These are phyloP conservation scores for Vaccinium myrtillus DNA, from an alignment of 148 eudicot species.

Conservation along the genomic window DNA sequence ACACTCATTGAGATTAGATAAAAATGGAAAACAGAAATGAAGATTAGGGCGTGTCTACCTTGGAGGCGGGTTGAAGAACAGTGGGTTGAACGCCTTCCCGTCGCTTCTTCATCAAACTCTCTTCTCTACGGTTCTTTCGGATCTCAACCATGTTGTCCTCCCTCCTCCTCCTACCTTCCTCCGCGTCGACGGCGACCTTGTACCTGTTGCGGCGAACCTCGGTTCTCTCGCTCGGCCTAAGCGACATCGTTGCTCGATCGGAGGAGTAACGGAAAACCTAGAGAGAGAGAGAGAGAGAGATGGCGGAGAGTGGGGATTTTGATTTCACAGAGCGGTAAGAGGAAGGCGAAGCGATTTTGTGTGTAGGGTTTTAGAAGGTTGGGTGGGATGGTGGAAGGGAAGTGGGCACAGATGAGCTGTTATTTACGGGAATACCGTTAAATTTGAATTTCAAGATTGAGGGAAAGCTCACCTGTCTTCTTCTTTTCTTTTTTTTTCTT, in stretches of 20 bases:
- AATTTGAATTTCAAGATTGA: not conserved
- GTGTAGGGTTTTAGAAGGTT: conserved; percentile 6
- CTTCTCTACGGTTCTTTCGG: conserved; percentile 37
- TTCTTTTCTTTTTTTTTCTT: no score
- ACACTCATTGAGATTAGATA: not conserved
- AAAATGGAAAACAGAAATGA: not conserved
- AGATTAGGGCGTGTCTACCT: conserved; percentile 18
- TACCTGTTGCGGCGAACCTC: conserved; percentile 38
- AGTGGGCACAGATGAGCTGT: not conserved
- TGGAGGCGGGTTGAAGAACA: conserved; percentile 23
- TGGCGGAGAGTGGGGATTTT: not conserved
- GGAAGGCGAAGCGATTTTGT: not conserved
- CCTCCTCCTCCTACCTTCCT: conserved; percentile 38
- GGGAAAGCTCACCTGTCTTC: not conserved
- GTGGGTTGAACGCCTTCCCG: conserved; percentile 32
- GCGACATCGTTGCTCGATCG: conserved; percentile 25
- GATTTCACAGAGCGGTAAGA: conserved; percentile 2
- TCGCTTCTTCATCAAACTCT: conserved; percentile 39
- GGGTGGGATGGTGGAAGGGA: not conserved
- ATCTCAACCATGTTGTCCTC: conserved; percentile 51
- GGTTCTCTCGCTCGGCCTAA: conserved; percentile 33
- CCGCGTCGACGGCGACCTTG: conserved; percentile 44
- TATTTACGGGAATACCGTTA: conserved; percentile 8
- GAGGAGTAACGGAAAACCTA: not conserved
- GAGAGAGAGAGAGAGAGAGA: not conserved